Percentiles rank a stretch among this genome's conserved stretches.
phyloP scores from a whole-genome alignment of 2,329 filamentous ascomycete species.

The Penicillium sp. region DNA sequence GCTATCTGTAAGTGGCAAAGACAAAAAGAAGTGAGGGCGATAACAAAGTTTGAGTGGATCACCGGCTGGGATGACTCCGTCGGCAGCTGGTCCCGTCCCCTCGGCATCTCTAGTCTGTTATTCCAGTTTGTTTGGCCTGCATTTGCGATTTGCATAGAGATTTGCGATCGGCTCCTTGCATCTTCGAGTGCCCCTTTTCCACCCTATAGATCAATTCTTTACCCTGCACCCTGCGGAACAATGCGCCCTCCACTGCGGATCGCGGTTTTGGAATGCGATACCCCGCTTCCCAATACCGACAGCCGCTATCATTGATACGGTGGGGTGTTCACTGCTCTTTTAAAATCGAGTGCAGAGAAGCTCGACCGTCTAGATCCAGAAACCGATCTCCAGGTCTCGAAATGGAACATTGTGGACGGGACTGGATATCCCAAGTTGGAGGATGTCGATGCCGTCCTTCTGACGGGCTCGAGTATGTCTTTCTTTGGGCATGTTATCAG shows the following conservation, averaged over 20 bases:
- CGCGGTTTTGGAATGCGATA: constrained; percentile 87
- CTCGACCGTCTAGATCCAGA: constrained; percentile 36
- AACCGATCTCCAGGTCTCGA: constrained; percentile 58
- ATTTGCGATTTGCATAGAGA: background rate
- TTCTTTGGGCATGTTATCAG: too few species aligned
- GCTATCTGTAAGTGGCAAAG: background rate
- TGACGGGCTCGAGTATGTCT: constrained; percentile 69
- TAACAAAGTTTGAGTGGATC: background rate
- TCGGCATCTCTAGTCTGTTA: background rate
- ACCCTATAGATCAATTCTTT: background rate
- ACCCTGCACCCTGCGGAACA: background rate
- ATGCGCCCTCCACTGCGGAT: constrained; percentile 64
- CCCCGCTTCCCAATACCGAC: constrained; percentile 65
- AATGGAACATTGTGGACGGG: constrained; percentile 70
- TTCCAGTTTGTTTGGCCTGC: background rate
- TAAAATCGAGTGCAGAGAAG: constrained; percentile 55
- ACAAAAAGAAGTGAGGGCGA: background rate
- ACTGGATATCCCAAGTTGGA: constrained; percentile 71
- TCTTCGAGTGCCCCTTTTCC: background rate
- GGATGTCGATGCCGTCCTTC: constrained; percentile 76
- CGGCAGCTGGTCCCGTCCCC: background rate
- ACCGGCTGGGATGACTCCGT: background rate
- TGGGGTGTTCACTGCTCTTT: constrained; percentile 66
- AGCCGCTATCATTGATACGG: constrained; percentile 72
- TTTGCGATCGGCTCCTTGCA: background rate